These are phyloP conservation scores for Fomitopsis betulina DNA, from an alignment of 1,284 basidiomycete species.

Conservation along the genomic window DNA sequence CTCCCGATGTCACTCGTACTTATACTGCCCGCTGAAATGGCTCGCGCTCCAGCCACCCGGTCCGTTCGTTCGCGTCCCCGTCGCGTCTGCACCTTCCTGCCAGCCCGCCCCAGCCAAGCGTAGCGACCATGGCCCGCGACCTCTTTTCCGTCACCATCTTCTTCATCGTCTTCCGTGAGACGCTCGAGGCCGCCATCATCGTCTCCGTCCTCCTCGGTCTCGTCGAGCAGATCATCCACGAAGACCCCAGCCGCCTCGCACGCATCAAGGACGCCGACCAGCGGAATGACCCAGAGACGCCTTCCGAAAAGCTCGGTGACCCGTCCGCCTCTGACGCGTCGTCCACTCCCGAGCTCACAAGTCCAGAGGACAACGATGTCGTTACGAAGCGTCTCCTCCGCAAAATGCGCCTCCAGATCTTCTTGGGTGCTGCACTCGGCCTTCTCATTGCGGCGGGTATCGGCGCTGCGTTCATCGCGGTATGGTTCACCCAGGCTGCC, in stretches of 20 bases:
- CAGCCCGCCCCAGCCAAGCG: conserved; percentile 9
- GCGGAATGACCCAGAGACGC: conserved; percentile 13
- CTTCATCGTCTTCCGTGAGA: conserved; percentile 89
- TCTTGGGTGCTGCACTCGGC: conserved; percentile 74
- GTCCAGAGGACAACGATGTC: conserved; percentile 19
- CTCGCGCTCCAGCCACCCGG: not conserved
- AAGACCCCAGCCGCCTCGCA: conserved; percentile 28
- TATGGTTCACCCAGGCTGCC: conserved; percentile 77
- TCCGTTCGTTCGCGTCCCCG: not conserved
- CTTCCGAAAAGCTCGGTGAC: not conserved
- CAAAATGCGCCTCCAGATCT: conserved; percentile 71
- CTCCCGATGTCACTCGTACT: not conserved
- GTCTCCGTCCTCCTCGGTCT: conserved; percentile 84
- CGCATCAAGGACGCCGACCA: conserved; percentile 3
- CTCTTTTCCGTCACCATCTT: conserved; percentile 81
- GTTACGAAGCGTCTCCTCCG: conserved; percentile 40
- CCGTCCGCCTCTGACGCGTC: not conserved
- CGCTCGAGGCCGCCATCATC: conserved; percentile 86
- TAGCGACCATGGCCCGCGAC: conserved; percentile 46
- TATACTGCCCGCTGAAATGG: not conserved
- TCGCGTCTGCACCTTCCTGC: conserved; percentile 9
- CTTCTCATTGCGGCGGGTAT: conserved; percentile 74
- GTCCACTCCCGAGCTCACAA: conserved; percentile 15
- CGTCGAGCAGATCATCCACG: conserved; percentile 71
- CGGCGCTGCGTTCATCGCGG: conserved; percentile 72